phyloP scores from a whole-genome alignment of 1,139 yeast genomes.

The Petasospora rhodanensis region DNA sequence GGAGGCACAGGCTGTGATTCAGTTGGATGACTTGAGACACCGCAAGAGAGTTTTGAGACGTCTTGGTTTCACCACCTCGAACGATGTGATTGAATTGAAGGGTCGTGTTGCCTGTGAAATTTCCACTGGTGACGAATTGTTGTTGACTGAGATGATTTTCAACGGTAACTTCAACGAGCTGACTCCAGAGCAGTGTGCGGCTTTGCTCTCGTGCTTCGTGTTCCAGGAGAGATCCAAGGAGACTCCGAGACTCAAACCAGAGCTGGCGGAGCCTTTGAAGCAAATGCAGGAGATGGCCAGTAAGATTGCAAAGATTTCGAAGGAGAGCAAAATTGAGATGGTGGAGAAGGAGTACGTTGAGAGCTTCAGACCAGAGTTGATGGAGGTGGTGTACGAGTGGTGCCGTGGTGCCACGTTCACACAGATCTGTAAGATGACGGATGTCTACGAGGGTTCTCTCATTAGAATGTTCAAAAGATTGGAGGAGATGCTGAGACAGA shows the following conservation, averaged over 20 bases:
- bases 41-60: constrained; percentile 87
- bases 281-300: constrained; percentile 86
- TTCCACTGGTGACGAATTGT: constrained; percentile 87
- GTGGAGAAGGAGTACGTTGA: constrained; percentile 91
- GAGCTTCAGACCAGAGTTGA: constrained; percentile 82
- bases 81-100: constrained; percentile 87
- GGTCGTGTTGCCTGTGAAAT: constrained; percentile 97
- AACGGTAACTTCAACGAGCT: constrained; percentile 91
- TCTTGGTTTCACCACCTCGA: constrained; percentile 74
- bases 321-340: constrained; percentile 84
- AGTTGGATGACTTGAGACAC: constrained; percentile 87
- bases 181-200: constrained; percentile 86
- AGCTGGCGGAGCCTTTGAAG: constrained; percentile 83
- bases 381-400: constrained; percentile 98
- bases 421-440: constrained; percentile 97
- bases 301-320: constrained; percentile 81
- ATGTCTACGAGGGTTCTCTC: constrained; percentile 94
- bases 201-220: constrained; percentile 88
- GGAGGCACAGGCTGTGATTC: constrained; percentile 88
- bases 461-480: constrained; percentile 91
- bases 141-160: constrained; percentile 86
- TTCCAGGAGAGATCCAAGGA: constrained; percentile 95
- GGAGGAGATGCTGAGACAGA: constrained; percentile 88
- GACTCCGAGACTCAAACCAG: constrained; percentile 78
- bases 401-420: constrained; percentile 94